Evolutionary conservation across 2,329 filamentous ascomycete species (phyloP).

Genomic region (Fusarium begoniae): DNA sequence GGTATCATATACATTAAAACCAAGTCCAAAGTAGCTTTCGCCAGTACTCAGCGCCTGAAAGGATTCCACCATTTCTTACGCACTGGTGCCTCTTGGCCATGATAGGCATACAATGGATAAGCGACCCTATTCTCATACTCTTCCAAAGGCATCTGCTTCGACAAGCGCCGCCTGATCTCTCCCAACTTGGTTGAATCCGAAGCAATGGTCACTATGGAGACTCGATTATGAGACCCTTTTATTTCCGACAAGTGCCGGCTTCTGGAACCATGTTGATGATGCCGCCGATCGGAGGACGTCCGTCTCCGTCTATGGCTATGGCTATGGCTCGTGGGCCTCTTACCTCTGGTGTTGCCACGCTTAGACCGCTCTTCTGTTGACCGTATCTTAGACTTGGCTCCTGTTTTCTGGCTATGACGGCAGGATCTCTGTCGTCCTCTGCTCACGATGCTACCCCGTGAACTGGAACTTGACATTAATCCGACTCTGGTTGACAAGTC

Average conservation of each 20-base stretch:
- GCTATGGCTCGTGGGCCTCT: constrained; percentile 4
- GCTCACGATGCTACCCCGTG: constrained; percentile 27
- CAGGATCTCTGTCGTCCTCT: constrained; percentile 29
- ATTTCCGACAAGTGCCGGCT: constrained; percentile 4
- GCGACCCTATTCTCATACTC: constrained; percentile 6
- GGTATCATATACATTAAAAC: not conserved
- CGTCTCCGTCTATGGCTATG: not conserved
- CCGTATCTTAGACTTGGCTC: constrained; percentile 9
- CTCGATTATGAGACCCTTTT: constrained; percentile 21
- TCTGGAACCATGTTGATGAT: constrained; percentile 7
- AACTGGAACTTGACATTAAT: constrained; percentile 24
- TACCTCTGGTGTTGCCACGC: constrained; percentile 18
- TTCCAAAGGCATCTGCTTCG: constrained; percentile 9
- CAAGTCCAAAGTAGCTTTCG: not conserved
- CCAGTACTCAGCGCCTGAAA: constrained; percentile 14
- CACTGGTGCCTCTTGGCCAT: constrained; percentile 14
- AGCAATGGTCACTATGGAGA: constrained; percentile 49
- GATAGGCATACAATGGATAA: constrained; percentile 34
- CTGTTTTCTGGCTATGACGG: constrained; percentile 13
- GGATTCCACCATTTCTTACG: constrained; percentile 39
- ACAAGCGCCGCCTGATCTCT: constrained; percentile 48
- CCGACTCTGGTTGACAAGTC: constrained; percentile 52
- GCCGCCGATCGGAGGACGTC: constrained; percentile 12
- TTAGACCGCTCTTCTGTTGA: constrained; percentile 9
- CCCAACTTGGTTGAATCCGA: constrained; percentile 58